phyloP scores from a whole-genome alignment of 1,284 basidiomycete genomes.

The Fistulinella cinereoalba region DNA sequence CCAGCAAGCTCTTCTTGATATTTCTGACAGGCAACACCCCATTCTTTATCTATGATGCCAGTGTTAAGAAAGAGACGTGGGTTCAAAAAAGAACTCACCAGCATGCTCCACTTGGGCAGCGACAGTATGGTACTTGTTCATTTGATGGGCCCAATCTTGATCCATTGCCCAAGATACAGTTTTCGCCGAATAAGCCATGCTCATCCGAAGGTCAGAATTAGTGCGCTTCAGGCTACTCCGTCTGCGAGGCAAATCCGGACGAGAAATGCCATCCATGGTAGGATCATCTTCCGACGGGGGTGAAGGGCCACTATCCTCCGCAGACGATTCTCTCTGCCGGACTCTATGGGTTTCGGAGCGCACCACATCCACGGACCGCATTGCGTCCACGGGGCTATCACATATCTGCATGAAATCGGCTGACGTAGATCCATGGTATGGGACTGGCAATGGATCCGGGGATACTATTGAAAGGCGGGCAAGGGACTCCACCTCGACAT shows the following conservation, averaged over 20 bases:
- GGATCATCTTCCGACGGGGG: slow-evolving; percentile 34
- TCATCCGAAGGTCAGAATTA: slow-evolving; percentile 44
- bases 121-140: slow-evolving; percentile 52
- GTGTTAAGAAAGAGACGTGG: slow-evolving; percentile 3
- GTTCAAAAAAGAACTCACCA: slow-evolving; percentile 38
- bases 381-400: slow-evolving; percentile 30
- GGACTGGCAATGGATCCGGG: slow-evolving; percentile 33
- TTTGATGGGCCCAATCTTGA: slow-evolving; percentile 53
- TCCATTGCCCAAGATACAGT: slow-evolving; percentile 74
- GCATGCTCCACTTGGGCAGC: slow-evolving; percentile 54
- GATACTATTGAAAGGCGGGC: slow-evolving; percentile 27
- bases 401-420: slow-evolving; percentile 33
- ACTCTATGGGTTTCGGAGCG: slow-evolving; percentile 8
- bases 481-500: slow-evolving; percentile 27
- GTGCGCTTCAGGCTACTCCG: slow-evolving; percentile 61
- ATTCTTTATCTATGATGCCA: slow-evolving; percentile 45
- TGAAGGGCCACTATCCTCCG: slow-evolving; percentile 26
- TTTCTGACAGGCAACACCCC: slow-evolving; percentile 51
- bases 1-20: slow-evolving; percentile 60
- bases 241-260: slow-evolving; percentile 37
- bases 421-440: slow-evolving; percentile 35
- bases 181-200: slow-evolving; percentile 56
- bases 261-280: slow-evolving; percentile 19
- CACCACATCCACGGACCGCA: slow-evolving; percentile 12
- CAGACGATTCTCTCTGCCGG: slow-evolving; percentile 10